Evolutionary conservation across 2,329 filamentous ascomycete species (phyloP).

Genomic region (Hymenoscyphus occultus): DNA sequence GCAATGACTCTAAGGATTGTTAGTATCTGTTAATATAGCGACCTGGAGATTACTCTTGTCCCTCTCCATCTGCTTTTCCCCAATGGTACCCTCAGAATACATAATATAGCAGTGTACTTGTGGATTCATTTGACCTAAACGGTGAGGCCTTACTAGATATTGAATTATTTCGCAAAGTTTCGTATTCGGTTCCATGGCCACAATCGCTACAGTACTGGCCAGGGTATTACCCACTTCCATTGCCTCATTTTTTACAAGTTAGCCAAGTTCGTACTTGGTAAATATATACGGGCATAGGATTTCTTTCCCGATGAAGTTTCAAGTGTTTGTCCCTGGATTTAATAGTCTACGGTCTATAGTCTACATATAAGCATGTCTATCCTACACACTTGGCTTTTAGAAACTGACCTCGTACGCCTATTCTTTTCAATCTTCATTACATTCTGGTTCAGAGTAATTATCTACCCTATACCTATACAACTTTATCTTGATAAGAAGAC

Average conservation of each 20-base stretch:
- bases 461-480: constrained; percentile 4
- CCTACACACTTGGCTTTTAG: constrained; percentile 2
- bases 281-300: neutral
- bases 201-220: no score
- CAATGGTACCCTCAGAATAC: neutral
- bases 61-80: neutral
- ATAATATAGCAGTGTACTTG: neutral
- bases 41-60: neutral
- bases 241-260: neutral
- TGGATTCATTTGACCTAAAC: neutral
- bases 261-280: neutral
- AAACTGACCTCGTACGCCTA: constrained; percentile 5
- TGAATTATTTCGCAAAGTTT: no score
- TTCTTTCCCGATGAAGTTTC: neutral
- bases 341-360: no score
- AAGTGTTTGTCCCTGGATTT: neutral
- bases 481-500: constrained; percentile 9
- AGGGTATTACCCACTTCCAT: no score
- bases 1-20: no score
- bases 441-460: constrained; percentile 6
- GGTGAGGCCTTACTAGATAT: no score
- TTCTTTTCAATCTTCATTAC: constrained; percentile 7
- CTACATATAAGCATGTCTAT: no score
- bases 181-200: no score
- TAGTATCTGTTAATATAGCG: neutral